Percentiles rank a stretch among this genome's conserved stretches.
Conservation (phyloP, 2,329 filamentous ascomycete species). For the Calonectria pauciramosa region DNA sequence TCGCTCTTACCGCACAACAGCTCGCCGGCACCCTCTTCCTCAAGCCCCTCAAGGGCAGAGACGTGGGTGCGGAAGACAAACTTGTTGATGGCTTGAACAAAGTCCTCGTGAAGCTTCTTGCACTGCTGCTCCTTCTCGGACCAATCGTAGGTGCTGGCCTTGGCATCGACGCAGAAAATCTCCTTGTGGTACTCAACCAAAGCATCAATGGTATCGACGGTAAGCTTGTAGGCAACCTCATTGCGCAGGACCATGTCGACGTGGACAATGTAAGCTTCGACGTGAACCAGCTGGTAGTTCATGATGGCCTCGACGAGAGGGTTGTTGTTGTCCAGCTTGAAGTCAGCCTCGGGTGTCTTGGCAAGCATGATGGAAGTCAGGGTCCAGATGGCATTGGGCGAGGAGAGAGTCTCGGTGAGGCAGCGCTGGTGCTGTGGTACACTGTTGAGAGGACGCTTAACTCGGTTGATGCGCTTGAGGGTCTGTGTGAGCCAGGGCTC, state of each 20-base stretch:
- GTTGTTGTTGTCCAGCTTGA: constrained; percentile 79
- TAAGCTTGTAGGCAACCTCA: constrained; percentile 98
- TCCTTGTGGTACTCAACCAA: constrained; percentile 98
- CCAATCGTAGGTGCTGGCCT: constrained; percentile 93
- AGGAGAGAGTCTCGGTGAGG: constrained; percentile 93
- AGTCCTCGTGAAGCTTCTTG: constrained; percentile 98
- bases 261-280: constrained; percentile 98
- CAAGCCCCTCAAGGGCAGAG: constrained; percentile 91
- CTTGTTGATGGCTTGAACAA: constrained; percentile 95
- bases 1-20: constrained; percentile 91
- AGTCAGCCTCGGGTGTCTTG: constrained; percentile 87
- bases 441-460: constrained; percentile 98
- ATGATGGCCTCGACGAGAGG: constrained; percentile 80
- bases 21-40: constrained; percentile 96
- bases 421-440: constrained; percentile 96
- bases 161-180: constrained; percentile 90
- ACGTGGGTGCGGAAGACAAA: constrained; percentile 95
- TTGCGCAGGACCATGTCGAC: constrained; percentile 99
- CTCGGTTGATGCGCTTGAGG: constrained; percentile 94
- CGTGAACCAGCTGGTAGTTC: constrained; percentile 93
- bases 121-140: constrained; percentile 95
- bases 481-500: constrained; percentile 98
- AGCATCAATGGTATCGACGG: constrained; percentile 91
- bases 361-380: constrained; percentile 93
- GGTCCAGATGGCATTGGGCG: constrained; percentile 92